Evolutionary conservation across 768 basidiomycete species (phyloP).

Genomic region (Boletus rex-veris): DNA sequence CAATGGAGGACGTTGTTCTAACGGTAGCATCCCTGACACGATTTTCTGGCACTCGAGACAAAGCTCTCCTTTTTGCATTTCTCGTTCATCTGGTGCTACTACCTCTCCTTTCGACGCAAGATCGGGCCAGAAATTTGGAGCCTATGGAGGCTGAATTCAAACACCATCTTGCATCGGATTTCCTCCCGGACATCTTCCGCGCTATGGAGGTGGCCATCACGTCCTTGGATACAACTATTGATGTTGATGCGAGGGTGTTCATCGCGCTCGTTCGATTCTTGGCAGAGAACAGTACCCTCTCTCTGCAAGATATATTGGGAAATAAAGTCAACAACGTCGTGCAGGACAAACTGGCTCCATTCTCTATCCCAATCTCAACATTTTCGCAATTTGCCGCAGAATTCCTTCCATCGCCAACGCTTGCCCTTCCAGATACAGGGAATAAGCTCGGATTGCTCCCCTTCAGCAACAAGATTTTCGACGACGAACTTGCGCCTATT

Average conservation of each 20-base stretch:
- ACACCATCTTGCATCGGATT: conserved; percentile 30
- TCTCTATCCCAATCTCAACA: conserved; percentile 14
- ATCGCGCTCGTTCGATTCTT: conserved; percentile 40
- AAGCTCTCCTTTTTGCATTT: conserved; percentile 35
- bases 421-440: not conserved
- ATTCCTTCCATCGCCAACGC: conserved; percentile 17
- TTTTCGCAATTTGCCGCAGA: conserved; percentile 18
- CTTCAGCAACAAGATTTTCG: conserved; percentile 42
- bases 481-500: conserved; percentile 38
- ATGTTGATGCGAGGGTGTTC: conserved; percentile 56
- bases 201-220: conserved; percentile 27
- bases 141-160: conserved; percentile 30
- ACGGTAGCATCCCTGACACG: conserved; percentile 7
- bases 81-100: conserved; percentile 40
- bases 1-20: conserved; percentile 5
- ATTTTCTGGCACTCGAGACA: conserved; percentile 3
- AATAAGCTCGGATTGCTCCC: conserved; percentile 30
- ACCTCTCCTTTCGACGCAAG: conserved; percentile 34
- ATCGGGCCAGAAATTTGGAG: conserved; percentile 37
- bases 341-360: conserved; percentile 18
- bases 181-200: conserved; percentile 42
- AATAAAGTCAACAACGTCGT: conserved; percentile 22
- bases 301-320: conserved; percentile 30
- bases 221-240: conserved; percentile 28
- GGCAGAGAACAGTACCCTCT: conserved; percentile 19